Evolutionary conservation across 2,329 filamentous ascomycete species (phyloP), one percentile per base, ranked within the genome.

Genomic region (Aspergillus viridinutans): DNA sequence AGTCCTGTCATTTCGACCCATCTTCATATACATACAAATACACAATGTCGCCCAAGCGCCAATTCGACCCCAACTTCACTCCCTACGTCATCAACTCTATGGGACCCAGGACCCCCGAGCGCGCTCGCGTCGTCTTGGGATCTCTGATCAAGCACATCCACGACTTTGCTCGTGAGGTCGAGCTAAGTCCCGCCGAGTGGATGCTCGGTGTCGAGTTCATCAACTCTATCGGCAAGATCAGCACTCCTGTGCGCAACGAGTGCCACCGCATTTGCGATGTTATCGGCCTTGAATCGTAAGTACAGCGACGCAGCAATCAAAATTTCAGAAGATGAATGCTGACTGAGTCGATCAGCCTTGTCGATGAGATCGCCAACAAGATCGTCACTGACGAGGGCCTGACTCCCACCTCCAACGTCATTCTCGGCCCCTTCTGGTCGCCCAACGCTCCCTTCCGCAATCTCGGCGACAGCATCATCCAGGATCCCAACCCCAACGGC

Each of bases 361-460:
- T 92, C 50, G 89, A 92, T 70, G 88, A 92, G 71, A 92, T 93
- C 68, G 88, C 87, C 61, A 87, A 87, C 76, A 85, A 85, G 64
- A 78, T 83, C 57, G 76, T 85, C 68, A 83, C 84, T 62, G 84
- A 88, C 57, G 80, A 82, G 56, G 72, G 71, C n/a, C 79, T 83
- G 59, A 78, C 82, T 58, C 87, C 88, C 49, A 90, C 88, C n/a
- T 89, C 87, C 3, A 88, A 87, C 59, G 83, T 87, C 58, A 91
- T 91, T 68, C 85, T 91, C 58, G 88, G 88, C 2, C 88, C 88
- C 62, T 90, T 91, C 81, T 91, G 88, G 87, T 87, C 85, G 10
- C 87, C 88, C 66, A 81, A 90, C 65, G 86, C 88, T 1, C 88
- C 88, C 32, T 90, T 89, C 83, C 84, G 87, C 49, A 80, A 85